Conservation (phyloP, 305 asterid species). For the Fraxinus floribunda region DNA sequence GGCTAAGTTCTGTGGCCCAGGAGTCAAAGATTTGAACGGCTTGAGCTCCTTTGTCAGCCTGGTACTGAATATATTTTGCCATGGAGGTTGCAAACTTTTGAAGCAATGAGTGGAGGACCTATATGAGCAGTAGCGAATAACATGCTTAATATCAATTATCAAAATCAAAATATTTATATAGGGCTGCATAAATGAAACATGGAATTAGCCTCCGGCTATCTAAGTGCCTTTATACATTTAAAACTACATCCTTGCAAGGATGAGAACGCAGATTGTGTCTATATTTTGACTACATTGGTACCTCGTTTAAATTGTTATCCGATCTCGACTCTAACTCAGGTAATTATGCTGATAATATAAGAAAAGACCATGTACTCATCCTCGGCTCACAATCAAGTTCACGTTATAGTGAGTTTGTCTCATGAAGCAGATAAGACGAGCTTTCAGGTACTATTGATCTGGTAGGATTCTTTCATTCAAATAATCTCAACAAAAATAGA, state of each 20-base stretch:
- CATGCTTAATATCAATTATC: neutral
- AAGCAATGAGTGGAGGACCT: conserved; percentile 90
- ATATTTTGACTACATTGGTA: neutral
- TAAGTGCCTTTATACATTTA: neutral
- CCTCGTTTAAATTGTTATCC: neutral
- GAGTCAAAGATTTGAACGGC: conserved; percentile 97
- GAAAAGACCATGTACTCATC: neutral
- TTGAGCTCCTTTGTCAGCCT: conserved; percentile 97
- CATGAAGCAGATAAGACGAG: neutral
- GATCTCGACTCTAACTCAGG: neutral
- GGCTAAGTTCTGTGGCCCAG: conserved; percentile 99
- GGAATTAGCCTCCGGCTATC: neutral
- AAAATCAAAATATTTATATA: neutral
- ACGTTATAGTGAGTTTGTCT: neutral
- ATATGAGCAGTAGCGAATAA: neutral
- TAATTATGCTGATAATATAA: neutral
- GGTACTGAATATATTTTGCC: conserved; percentile 82
- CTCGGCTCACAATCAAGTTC: neutral
- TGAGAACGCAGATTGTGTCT: neutral
- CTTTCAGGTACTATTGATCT: neutral
- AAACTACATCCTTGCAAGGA: neutral
- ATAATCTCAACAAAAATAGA: neutral
- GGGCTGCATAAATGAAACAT: neutral
- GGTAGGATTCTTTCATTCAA: neutral
- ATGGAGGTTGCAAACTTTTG: conserved; percentile 87